Base-by-base conservation (phyloP, 768 basidiomycete species). In the Rossbeevera mucosa region DNA sequence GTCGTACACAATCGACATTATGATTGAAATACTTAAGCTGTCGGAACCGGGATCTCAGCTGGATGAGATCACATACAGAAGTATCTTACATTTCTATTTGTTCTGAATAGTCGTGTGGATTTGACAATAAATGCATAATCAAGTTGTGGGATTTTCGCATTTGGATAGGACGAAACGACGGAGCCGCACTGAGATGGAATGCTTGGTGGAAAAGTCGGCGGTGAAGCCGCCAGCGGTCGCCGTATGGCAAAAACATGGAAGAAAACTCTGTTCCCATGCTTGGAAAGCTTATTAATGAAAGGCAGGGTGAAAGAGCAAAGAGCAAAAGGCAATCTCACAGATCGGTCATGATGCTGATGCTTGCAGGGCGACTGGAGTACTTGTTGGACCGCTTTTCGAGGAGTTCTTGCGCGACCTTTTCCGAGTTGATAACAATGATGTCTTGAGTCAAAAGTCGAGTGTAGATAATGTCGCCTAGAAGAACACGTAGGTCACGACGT, bases 111-210 rank as follows among this genome's bases (percentile, higher is more conserved):
- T 66, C 54, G 2, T 45, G 59, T 2, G 71, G 64, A n/a, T 48
- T 53, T 1, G 30, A 46, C 12, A 64, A 26, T 21, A 76, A 44
- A 18, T 57, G 56, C 18, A 49, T 53, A 7, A 75, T 58, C 24
- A 74, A 49, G 5, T 64, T 61, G 44, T 66, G 64, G 2, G 65
- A 57, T 50, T 70, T 73, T 33, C 62, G 58, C 25, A 62, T 52
- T 46, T 76, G 75, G 16, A 67, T 55, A 4, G 72, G 69, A 40
- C 56, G 61, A 51, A 68, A 74, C 20, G 60, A 55, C 4, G 53
- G 25, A 3, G 60, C 58, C 1, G 66, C 44, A 5, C 25, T 28
- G 18, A n/a, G 7, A 5, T 44, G 43, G 24, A 44, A 44, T 5
- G 43, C 43, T 18, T 25, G 43, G 2, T 44, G 43, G 16, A 44